These are phyloP conservation scores for Arctostaphylos glauca DNA, from an alignment of 148 eudicot genomes.

Conservation along the genomic window DNA sequence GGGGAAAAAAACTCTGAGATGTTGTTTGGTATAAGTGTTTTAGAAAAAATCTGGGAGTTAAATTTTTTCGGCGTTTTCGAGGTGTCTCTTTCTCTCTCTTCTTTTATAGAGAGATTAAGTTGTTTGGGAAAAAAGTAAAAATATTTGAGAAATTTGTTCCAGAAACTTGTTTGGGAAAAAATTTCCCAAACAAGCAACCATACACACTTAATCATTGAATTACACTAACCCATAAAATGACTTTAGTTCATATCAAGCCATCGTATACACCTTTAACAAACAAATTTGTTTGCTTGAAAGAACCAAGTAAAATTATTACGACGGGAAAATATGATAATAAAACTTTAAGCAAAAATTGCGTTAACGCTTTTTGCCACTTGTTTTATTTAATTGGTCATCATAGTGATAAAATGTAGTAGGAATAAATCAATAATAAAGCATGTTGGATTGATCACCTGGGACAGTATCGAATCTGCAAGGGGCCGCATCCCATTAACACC, in stretches of 20 bases:
- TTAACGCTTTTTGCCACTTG: neutral
- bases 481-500: slow-evolving; percentile 90
- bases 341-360: neutral
- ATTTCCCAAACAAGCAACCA: too few species aligned
- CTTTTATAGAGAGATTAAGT: too few species aligned
- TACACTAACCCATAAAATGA: neutral
- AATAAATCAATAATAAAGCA: neutral
- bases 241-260: neutral
- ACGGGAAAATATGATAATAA: neutral
- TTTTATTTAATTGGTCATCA: neutral
- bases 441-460: slow-evolving; percentile 46
- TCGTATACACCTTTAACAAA: neutral
- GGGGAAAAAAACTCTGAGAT: too few species aligned
- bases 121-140: too few species aligned
- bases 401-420: neutral
- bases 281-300: neutral
- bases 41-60: too few species aligned
- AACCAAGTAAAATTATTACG: neutral
- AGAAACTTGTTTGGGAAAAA: too few species aligned
- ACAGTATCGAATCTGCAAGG: slow-evolving; percentile 80
- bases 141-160: too few species aligned
- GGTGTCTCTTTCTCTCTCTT: too few species aligned
- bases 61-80: too few species aligned
- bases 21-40: too few species aligned
- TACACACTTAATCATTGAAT: neutral